Evolutionary conservation across 2,329 filamentous ascomycete species (phyloP).

Genomic region (Calonectria leucothoes): DNA sequence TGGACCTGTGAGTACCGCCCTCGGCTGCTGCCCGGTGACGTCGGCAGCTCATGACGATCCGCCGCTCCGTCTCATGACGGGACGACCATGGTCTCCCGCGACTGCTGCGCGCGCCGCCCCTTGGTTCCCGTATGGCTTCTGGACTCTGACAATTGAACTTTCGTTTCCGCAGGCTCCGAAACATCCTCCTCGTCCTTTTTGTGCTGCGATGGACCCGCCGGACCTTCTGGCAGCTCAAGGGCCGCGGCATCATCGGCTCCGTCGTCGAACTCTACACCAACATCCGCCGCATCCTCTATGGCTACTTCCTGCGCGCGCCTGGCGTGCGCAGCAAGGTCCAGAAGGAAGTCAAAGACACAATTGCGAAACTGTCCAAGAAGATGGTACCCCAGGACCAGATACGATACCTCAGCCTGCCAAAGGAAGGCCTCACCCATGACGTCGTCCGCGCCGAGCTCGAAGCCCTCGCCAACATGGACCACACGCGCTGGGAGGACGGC

Average conservation of each 20-base stretch:
- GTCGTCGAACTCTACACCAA: slow-evolving; percentile 79
- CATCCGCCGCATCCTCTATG: slow-evolving; percentile 80
- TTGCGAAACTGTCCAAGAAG: slow-evolving; percentile 85
- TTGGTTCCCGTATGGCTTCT: no score
- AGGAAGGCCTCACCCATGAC: slow-evolving; percentile 85
- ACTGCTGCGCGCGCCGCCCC: not conserved
- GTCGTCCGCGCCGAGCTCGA: slow-evolving; percentile 83
- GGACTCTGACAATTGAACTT: slow-evolving; percentile 11
- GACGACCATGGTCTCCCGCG: not conserved
- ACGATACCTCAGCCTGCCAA: slow-evolving; percentile 81
- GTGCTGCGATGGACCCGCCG: slow-evolving; percentile 85
- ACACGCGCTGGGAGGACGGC: slow-evolving; percentile 97
- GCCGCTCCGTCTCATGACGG: not conserved
- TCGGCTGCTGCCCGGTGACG: not conserved
- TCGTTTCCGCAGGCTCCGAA: slow-evolving; percentile 72
- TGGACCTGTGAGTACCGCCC: slow-evolving; percentile 72
- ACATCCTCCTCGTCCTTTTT: slow-evolving; percentile 91
- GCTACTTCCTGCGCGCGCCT: slow-evolving; percentile 85
- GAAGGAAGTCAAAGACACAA: slow-evolving; percentile 82
- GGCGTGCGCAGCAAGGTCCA: slow-evolving; percentile 89
- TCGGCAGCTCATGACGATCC: not conserved
- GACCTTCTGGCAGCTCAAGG: slow-evolving; percentile 85
- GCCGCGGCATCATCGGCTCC: slow-evolving; percentile 87
- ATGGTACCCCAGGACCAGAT: slow-evolving; percentile 80
- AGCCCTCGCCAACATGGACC: slow-evolving; percentile 85